Percentiles rank a stretch among this genome's conserved stretches.
These are phyloP conservation scores for Penicillium corylophilum DNA, from an alignment of 2,329 filamentous ascomycete species.

Conservation along the genomic window DNA sequence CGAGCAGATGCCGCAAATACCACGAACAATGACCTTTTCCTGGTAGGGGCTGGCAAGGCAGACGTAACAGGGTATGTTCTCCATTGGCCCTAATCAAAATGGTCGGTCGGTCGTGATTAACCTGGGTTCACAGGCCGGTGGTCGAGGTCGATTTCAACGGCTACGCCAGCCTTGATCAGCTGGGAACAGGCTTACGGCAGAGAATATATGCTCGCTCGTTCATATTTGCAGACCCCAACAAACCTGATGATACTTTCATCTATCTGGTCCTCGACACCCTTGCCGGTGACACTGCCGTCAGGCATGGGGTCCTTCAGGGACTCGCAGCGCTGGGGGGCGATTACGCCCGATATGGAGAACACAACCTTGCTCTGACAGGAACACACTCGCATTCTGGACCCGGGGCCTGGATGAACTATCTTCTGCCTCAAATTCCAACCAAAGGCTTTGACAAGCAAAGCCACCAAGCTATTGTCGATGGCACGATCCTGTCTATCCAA, in stretches of 20 bases:
- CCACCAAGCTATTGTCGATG: slow-evolving; percentile 85
- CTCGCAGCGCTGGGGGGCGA: slow-evolving; percentile 67
- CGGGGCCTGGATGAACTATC: slow-evolving; percentile 90
- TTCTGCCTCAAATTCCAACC: slow-evolving; percentile 86
- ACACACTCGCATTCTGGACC: slow-evolving; percentile 93
- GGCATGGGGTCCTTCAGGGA: slow-evolving; percentile 80
- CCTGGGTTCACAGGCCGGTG: slow-evolving; percentile 59
- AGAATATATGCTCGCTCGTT: slow-evolving; percentile 87
- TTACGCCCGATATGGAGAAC: slow-evolving; percentile 71
- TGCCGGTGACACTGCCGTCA: slow-evolving; percentile 83
- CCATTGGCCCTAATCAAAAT: background rate
- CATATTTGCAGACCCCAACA: slow-evolving; percentile 69
- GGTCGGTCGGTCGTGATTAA: background rate
- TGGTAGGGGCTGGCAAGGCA: slow-evolving; percentile 68
- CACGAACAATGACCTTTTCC: slow-evolving; percentile 50
- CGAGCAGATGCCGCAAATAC: slow-evolving; percentile 16
- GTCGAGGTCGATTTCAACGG: slow-evolving; percentile 91
- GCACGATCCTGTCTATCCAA: slow-evolving; percentile 76
- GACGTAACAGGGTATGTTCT: slow-evolving; percentile 66
- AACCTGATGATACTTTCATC: slow-evolving; percentile 70
- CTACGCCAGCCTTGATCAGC: slow-evolving; percentile 81
- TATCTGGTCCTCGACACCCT: slow-evolving; percentile 87
- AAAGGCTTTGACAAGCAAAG: slow-evolving; percentile 83
- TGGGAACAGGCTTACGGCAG: slow-evolving; percentile 81
- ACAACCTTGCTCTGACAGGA: slow-evolving; percentile 85